Conservation (phyloP, 352 stramenopile species). For the Phytophthora litchii region DNA sequence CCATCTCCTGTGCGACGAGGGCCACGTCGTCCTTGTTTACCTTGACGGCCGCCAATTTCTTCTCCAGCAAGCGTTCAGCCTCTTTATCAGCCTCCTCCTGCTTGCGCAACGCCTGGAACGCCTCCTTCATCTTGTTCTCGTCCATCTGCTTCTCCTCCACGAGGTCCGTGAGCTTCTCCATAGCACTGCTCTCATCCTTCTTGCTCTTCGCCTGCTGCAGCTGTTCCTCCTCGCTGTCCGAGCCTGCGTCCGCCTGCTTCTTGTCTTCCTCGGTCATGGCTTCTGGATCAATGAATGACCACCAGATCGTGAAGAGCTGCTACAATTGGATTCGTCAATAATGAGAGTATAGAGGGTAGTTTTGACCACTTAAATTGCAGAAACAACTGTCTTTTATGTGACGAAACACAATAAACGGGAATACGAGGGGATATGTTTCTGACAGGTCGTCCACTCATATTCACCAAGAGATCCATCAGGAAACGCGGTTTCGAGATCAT, state of each 20-base stretch:
- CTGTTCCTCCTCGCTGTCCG: conserved; percentile 70
- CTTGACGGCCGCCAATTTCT: conserved; percentile 81
- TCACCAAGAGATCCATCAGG: background rate
- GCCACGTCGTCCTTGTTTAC: conserved; percentile 84
- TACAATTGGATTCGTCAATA: conserved; percentile 35
- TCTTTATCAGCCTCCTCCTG: conserved; percentile 88
- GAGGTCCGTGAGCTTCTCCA: conserved; percentile 86
- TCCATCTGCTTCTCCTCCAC: conserved; percentile 90
- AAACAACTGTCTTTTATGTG: background rate
- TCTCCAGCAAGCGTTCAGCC: conserved; percentile 75
- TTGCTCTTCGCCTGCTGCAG: conserved; percentile 75
- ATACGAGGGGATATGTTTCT: conserved; percentile 2
- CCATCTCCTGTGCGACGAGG: conserved; percentile 80
- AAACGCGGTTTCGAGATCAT: background rate
- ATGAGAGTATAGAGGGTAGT: background rate
- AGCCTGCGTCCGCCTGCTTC: conserved; percentile 42
- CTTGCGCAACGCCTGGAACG: conserved; percentile 75
- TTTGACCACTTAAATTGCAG: conserved; percentile 17
- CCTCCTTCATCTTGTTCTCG: conserved; percentile 89
- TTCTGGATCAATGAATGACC: conserved; percentile 16
- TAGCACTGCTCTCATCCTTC: conserved; percentile 79
- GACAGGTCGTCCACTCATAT: background rate
- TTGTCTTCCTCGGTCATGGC: conserved; percentile 46
- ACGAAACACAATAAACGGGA: background rate
- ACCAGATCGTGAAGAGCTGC: conserved; percentile 1